Evolutionary conservation across 2,329 filamentous ascomycete species (phyloP).

Genomic region (Colletotrichum scovillei): DNA sequence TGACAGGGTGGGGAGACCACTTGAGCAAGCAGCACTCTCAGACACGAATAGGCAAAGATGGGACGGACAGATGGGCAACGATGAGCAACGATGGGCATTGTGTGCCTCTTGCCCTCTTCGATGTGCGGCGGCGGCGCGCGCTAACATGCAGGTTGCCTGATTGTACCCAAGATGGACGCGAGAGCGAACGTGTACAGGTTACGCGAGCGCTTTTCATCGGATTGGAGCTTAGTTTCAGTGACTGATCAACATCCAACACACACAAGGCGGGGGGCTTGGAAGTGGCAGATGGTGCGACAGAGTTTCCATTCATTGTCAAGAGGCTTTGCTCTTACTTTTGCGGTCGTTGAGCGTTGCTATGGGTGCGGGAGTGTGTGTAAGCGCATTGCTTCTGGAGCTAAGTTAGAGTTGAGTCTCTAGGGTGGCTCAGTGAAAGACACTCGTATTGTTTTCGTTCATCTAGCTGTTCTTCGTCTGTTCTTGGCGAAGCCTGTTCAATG

Average conservation of each 20-base stretch:
- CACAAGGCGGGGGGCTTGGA: not conserved
- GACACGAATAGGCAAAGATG: slow-evolving; percentile 24
- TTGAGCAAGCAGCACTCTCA: not conserved
- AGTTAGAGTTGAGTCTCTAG: slow-evolving; percentile 4
- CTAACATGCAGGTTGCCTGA: slow-evolving; percentile 21
- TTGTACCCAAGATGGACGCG: slow-evolving; percentile 21
- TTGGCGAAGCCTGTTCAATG: slow-evolving; percentile 4
- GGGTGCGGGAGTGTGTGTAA: not conserved
- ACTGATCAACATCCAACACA: slow-evolving; percentile 10
- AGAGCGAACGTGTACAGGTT: slow-evolving; percentile 25
- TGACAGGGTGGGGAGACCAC: slow-evolving; percentile 6
- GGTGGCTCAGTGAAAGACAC: slow-evolving; percentile 5
- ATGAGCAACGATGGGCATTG: slow-evolving; percentile 6
- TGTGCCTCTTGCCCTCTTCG: slow-evolving; percentile 2
- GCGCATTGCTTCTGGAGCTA: not conserved
- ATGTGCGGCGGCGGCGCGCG: slow-evolving; percentile 8
- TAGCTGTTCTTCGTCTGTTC: slow-evolving; percentile 25
- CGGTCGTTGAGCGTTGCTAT: not conserved
- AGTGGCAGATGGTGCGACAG: slow-evolving; percentile 16
- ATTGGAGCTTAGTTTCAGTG: slow-evolving; percentile 24
- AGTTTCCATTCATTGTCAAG: not conserved
- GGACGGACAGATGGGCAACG: not conserved
- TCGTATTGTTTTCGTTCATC: not conserved
- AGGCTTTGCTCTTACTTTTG: not conserved
- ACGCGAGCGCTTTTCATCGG: slow-evolving; percentile 20